phyloP scores from a whole-genome alignment of 306 rosid species.

The Cucumis hystrix region DNA sequence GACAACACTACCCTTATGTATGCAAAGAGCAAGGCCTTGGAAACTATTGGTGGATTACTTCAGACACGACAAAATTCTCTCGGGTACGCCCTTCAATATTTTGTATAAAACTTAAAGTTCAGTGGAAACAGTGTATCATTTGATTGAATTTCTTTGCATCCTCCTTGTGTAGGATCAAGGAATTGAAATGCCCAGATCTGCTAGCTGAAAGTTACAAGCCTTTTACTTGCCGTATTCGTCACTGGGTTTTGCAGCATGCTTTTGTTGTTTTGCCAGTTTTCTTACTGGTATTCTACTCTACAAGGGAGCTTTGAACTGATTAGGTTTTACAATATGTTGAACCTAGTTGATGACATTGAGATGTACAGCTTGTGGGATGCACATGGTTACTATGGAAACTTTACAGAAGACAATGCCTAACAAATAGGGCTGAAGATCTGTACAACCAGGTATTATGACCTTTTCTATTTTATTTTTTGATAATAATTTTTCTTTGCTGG shows the following conservation, averaged over 20 bases:
- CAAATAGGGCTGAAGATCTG: conserved; percentile 59
- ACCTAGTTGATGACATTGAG: conserved; percentile 28
- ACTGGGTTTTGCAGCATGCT: conserved; percentile 49
- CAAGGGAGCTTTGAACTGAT: conserved; percentile 18
- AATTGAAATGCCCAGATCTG: conserved; percentile 65
- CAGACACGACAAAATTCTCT: conserved; percentile 38
- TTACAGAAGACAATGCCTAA: conserved; percentile 19
- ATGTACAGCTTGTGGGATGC: conserved; percentile 61
- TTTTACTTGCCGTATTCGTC: conserved; percentile 38
- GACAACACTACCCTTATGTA: conserved; percentile 27
- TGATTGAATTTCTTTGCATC: not conserved
- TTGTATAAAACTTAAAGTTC: conserved; percentile 3
- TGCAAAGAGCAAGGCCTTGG: conserved; percentile 47
- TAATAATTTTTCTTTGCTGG: not conserved
- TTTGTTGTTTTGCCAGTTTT: conserved; percentile 34
- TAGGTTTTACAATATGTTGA: conserved; percentile 19
- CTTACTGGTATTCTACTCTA: conserved; percentile 46
- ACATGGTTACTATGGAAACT: conserved; percentile 32
- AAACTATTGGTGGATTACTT: conserved; percentile 31
- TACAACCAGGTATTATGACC: conserved; percentile 47
- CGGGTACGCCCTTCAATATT: conserved; percentile 37
- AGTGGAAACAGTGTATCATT: not conserved
- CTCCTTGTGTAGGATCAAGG: conserved; percentile 42
- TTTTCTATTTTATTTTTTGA: not conserved
- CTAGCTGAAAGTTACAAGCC: conserved; percentile 56